A percentile compares a stretch with the other conserved stretches of the same genome.
Evolutionary conservation across 2,329 filamentous ascomycete genomes (phyloP).

Genomic region (Penicillium sclerotiorum): DNA sequence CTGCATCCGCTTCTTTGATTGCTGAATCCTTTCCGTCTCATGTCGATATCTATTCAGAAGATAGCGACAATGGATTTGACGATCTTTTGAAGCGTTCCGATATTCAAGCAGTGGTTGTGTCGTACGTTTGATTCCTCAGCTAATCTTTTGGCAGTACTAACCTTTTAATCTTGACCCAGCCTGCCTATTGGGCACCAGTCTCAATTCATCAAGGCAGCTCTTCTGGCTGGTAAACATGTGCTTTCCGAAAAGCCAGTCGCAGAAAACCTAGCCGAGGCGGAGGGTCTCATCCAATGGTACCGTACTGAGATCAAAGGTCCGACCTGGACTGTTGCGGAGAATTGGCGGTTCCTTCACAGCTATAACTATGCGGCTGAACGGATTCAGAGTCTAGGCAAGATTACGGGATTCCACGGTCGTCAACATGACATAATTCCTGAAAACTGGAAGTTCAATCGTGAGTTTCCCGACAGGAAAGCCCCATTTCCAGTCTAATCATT

Average conservation of each 20-base stretch:
- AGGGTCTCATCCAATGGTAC: conserved; percentile 54
- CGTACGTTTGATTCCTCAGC: conserved; percentile 17
- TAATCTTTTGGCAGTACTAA: not conserved
- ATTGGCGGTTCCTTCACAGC: conserved; percentile 66
- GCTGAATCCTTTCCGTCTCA: conserved; percentile 35
- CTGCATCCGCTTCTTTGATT: conserved; percentile 57
- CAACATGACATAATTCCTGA: conserved; percentile 7
- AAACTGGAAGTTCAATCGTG: conserved; percentile 10
- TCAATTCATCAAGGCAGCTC: conserved; percentile 58
- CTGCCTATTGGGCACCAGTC: conserved; percentile 67
- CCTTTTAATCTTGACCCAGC: not conserved
- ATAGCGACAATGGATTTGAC: conserved; percentile 50
- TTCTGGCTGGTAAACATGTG: conserved; percentile 70
- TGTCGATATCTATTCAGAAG: conserved; percentile 61
- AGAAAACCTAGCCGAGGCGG: conserved; percentile 57
- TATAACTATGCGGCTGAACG: conserved; percentile 57
- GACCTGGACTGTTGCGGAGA: conserved; percentile 69
- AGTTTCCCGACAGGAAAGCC: not conserved
- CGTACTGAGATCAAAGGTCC: conserved; percentile 39
- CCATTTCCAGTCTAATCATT: conserved; percentile 2
- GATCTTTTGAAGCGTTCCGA: conserved; percentile 59
- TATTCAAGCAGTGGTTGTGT: conserved; percentile 43
- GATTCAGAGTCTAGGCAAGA: conserved; percentile 54
- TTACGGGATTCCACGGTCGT: conserved; percentile 42
- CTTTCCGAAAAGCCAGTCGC: conserved; percentile 71